Conservation (phyloP, 2,329 filamentous ascomycete species). For the Lecanicillium sp. region DNA sequence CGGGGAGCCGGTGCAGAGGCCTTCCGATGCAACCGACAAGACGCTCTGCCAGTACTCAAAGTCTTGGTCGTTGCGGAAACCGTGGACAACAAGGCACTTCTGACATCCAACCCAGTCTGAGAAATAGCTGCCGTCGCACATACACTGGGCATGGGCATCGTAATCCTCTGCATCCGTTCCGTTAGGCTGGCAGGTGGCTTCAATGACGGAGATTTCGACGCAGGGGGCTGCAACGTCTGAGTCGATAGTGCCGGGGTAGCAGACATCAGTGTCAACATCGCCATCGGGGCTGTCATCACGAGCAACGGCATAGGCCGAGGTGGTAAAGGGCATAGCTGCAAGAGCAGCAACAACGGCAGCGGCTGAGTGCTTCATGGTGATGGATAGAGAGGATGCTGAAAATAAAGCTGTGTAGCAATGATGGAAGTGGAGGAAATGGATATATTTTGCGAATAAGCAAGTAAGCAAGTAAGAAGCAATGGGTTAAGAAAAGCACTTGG, state of each 20-base stretch:
- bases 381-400: no score
- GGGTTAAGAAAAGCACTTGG: no score
- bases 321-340: no score
- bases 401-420: no score
- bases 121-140: slow-evolving; percentile 36
- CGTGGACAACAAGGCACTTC: slow-evolving; percentile 31
- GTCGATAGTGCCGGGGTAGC: slow-evolving; percentile 5
- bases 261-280: slow-evolving; percentile 5
- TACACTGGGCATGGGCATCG: slow-evolving; percentile 25
- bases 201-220: slow-evolving; percentile 20
- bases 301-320: no score
- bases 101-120: slow-evolving; percentile 32
- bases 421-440: no score
- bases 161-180: slow-evolving; percentile 16
- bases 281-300: no score
- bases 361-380: no score
- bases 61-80: slow-evolving; percentile 26
- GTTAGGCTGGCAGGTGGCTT: slow-evolving; percentile 20
- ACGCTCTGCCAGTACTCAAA: slow-evolving; percentile 24
- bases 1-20: slow-evolving; percentile 28
- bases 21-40: slow-evolving; percentile 23
- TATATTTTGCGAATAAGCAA: no score
- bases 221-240: slow-evolving; percentile 16
- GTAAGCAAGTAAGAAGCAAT: no score
- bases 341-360: no score